phyloP scores from a whole-genome alignment of 108 stramenopile species.

The Nannochloropsis granulata region DNA sequence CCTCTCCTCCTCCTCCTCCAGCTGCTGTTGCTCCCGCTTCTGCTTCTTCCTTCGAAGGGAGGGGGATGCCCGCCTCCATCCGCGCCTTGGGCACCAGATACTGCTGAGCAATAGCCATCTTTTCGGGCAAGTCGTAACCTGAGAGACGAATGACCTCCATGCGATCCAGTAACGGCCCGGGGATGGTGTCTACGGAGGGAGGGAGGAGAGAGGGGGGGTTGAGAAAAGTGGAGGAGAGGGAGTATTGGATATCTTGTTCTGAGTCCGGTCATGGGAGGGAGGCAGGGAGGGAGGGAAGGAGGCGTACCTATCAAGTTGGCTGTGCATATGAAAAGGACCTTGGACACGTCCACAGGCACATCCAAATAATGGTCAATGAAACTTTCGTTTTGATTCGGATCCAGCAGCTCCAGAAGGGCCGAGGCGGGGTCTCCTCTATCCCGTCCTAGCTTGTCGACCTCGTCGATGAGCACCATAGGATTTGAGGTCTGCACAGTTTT shows the following conservation, averaged over 20 bases:
- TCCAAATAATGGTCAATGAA: conserved; percentile 96
- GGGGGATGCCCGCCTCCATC: conserved; percentile 58
- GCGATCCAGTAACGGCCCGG: conserved; percentile 83
- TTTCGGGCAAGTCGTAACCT: conserved; percentile 93
- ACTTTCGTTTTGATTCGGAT: conserved; percentile 72
- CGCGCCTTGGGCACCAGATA: conserved; percentile 88
- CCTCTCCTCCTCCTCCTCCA: conserved; percentile 12
- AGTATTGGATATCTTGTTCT: no score
- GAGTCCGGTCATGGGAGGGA: neutral
- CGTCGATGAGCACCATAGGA: conserved; percentile 89
- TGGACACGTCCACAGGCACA: conserved; percentile 87
- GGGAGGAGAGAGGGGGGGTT: neutral
- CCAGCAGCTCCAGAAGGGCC: conserved; percentile 74
- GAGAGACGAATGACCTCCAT: conserved; percentile 94
- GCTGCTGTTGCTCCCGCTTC: neutral
- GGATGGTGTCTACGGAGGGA: conserved; percentile 61
- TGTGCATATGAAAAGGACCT: conserved; percentile 93
- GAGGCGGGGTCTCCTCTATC: conserved; percentile 80
- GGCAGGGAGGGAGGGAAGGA: neutral
- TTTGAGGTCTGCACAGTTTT: conserved; percentile 66
- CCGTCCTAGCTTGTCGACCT: conserved; percentile 88
- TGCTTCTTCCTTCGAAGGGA: neutral
- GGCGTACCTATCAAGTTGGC: conserved; percentile 56
- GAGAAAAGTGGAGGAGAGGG: neutral
- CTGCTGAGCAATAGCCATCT: conserved; percentile 83